Conservation (phyloP, 2,329 filamentous ascomycete genomes). For the Claviceps citrina region DNA sequence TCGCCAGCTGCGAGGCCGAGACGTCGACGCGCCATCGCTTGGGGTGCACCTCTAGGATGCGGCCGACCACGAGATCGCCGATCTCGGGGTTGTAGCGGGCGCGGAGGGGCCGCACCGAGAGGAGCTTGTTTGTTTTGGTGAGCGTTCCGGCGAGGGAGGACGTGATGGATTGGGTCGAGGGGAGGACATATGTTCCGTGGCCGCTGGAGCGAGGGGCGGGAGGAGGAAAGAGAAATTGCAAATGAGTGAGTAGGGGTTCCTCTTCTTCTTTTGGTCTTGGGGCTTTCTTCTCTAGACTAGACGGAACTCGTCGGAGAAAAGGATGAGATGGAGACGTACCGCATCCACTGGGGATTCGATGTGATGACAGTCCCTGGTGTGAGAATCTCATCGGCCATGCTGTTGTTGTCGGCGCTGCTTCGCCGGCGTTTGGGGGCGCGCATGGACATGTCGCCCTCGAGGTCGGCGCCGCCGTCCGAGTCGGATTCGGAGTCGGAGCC, state of each 20-base stretch:
- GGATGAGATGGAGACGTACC: conserved; percentile 26
- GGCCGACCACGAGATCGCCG: conserved; percentile 83
- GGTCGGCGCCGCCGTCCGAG: conserved; percentile 29
- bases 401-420: conserved; percentile 13
- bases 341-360: conserved; percentile 92
- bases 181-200: conserved; percentile 73
- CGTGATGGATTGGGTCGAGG: conserved; percentile 52
- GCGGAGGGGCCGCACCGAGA: conserved; percentile 78
- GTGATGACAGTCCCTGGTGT: conserved; percentile 85
- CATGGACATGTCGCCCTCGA: conserved; percentile 32
- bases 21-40: conserved; percentile 93
- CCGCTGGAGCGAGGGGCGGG: conserved; percentile 40
- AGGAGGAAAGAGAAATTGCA: too few species aligned
- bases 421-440: conserved; percentile 24
- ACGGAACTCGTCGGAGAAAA: too few species aligned
- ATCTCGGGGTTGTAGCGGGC: conserved; percentile 93
- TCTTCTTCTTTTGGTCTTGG: neutral
- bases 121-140: conserved; percentile 88
- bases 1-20: conserved; percentile 69
- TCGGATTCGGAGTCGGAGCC: conserved; percentile 30
- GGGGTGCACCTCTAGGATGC: conserved; percentile 88
- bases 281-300: too few species aligned
- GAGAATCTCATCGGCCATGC: conserved; percentile 42
- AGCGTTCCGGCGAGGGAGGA: conserved; percentile 84
- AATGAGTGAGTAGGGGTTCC: too few species aligned